Conservation (phyloP, 2,329 filamentous ascomycete genomes). For the Cladophialophora carrionii region DNA sequence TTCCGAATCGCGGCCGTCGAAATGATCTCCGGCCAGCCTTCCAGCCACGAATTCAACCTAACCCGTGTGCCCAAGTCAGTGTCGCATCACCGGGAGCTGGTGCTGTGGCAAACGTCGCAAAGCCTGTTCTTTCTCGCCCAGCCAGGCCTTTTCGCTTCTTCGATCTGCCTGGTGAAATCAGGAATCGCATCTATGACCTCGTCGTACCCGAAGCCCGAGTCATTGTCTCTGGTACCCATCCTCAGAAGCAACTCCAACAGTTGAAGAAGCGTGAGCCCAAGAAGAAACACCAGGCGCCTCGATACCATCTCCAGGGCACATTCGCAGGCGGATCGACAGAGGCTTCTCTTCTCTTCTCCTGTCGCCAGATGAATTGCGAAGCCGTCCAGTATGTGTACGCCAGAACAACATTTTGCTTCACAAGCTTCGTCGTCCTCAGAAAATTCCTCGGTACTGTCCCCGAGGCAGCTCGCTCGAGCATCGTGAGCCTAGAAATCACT, state of each 20-base stretch:
- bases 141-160: conserved; percentile 62
- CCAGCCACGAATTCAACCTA: conserved; percentile 5
- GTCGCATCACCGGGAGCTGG: neutral
- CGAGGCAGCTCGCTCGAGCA: conserved; percentile 51
- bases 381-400: conserved; percentile 34
- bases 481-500: conserved; percentile 37
- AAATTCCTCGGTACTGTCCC: conserved; percentile 45
- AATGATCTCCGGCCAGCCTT: conserved; percentile 19
- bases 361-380: conserved; percentile 37
- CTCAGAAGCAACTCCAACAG: conserved; percentile 33
- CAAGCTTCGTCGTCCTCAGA: conserved; percentile 42
- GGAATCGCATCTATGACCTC: conserved; percentile 68
- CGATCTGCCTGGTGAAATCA: conserved; percentile 69
- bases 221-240: conserved; percentile 30
- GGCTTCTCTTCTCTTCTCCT: conserved; percentile 32
- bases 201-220: conserved; percentile 54
- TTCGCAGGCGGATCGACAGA: conserved; percentile 16
- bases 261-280: conserved; percentile 20
- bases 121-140: conserved; percentile 5
- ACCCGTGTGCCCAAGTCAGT: neutral
- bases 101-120: neutral
- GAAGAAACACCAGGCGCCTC: conserved; percentile 28
- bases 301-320: conserved; percentile 27
- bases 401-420: conserved; percentile 37
- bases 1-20: conserved; percentile 22